Evolutionary conservation across 208 protist genomes (phyloP).

Genomic region (Wallacemonas sp.): DNA sequence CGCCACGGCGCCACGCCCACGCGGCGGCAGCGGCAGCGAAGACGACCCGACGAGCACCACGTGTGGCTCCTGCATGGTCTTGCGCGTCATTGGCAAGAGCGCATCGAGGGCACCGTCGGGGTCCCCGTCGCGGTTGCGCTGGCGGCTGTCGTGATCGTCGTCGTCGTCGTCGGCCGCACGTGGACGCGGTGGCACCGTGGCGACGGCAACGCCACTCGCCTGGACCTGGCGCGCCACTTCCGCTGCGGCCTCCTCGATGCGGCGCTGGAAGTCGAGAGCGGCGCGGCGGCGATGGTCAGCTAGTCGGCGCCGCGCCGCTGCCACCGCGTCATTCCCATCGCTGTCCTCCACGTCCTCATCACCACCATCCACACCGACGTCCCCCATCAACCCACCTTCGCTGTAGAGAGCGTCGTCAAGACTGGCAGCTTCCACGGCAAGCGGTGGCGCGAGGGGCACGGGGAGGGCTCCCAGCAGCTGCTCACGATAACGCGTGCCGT

Average conservation of each 20-base stretch:
- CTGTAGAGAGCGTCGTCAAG: too few species aligned
- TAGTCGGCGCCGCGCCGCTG: background rate
- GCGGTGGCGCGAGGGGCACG: slow-evolving; percentile 27
- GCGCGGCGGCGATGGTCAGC: slow-evolving; percentile 26
- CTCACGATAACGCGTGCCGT: slow-evolving; percentile 21
- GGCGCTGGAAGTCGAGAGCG: slow-evolving; percentile 23
- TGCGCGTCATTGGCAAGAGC: slow-evolving; percentile 28
- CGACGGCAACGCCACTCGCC: slow-evolving; percentile 36
- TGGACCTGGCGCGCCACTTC: slow-evolving; percentile 42
- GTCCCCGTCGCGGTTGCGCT: background rate
- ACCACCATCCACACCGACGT: background rate
- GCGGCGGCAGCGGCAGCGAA: background rate
- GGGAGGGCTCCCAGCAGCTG: slow-evolving; percentile 49
- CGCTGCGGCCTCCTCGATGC: slow-evolving; percentile 40
- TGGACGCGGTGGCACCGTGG: slow-evolving; percentile 29
- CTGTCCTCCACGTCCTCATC: background rate
- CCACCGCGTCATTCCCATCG: background rate
- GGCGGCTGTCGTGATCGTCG: too few species aligned
- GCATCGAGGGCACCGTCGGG: background rate
- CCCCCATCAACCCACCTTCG: background rate
- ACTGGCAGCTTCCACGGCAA: background rate
- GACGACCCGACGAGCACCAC: slow-evolving; percentile 32
- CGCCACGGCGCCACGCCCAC: background rate
- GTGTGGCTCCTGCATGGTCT: slow-evolving; percentile 32
- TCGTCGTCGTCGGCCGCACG: background rate